Conservation (phyloP, 768 basidiomycete genomes). For the Boletus sensibilis region DNA sequence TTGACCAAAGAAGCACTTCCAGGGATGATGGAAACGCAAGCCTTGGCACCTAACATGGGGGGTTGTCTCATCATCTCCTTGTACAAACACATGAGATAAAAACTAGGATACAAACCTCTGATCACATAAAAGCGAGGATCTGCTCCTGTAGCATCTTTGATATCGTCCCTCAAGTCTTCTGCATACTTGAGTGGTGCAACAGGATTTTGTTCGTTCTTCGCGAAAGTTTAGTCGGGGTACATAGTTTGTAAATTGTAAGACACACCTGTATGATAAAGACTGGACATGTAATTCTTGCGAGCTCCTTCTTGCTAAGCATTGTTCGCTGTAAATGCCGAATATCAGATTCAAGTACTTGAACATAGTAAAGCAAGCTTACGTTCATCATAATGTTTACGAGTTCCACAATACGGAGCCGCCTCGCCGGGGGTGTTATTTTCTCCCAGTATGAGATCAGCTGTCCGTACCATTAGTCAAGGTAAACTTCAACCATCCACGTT, state of each 20-base stretch:
- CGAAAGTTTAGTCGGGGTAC: constrained; percentile 2
- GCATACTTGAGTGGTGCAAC: constrained; percentile 56
- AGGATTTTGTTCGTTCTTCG: constrained; percentile 60
- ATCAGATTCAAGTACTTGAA: background rate
- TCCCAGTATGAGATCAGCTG: constrained; percentile 72
- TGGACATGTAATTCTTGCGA: constrained; percentile 57
- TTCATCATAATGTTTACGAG: constrained; percentile 58
- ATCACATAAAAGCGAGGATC: constrained; percentile 57
- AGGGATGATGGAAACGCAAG: constrained; percentile 53
- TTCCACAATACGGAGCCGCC: constrained; percentile 51
- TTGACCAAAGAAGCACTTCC: constrained; percentile 61
- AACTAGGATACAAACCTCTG: constrained; percentile 45
- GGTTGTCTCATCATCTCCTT: background rate
- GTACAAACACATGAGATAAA: background rate
- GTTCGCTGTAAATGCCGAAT: constrained; percentile 45
- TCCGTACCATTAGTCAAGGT: constrained; percentile 10
- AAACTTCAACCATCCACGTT: background rate
- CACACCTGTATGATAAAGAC: constrained; percentile 68
- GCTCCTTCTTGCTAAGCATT: constrained; percentile 46
- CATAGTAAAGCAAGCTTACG: constrained; percentile 38
- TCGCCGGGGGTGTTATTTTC: constrained; percentile 50
- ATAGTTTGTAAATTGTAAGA: background rate
- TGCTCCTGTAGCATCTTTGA: constrained; percentile 45
- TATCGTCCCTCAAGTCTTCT: constrained; percentile 48
- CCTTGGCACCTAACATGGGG: constrained; percentile 46